Evolutionary conservation across 1,139 yeast genomes (phyloP).

Genomic region (Scheffersomyces cryptocercus): DNA sequence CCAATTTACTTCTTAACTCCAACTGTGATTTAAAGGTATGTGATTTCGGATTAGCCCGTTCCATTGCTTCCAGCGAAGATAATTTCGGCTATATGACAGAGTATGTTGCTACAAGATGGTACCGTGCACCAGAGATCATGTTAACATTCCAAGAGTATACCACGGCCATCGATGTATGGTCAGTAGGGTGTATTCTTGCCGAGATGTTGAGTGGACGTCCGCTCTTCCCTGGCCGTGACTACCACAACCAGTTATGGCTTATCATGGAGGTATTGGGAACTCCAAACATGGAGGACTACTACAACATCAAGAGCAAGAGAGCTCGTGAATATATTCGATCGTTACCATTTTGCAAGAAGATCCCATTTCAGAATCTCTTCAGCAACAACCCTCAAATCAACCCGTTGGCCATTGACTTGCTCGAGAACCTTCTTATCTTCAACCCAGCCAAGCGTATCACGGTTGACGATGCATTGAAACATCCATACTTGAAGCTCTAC

Average conservation of each 20-base stretch:
- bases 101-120: slow-evolving; percentile 97
- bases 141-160: slow-evolving; percentile 90
- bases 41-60: slow-evolving; percentile 90
- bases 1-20: slow-evolving; percentile 81
- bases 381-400: slow-evolving; percentile 27
- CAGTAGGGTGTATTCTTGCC: slow-evolving; percentile 93
- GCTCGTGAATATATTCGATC: slow-evolving; percentile 85
- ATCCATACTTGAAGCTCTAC: slow-evolving; percentile 77
- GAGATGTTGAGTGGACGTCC: slow-evolving; percentile 89
- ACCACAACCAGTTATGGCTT: slow-evolving; percentile 83
- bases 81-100: slow-evolving; percentile 85
- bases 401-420: slow-evolving; percentile 74
- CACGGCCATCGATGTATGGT: slow-evolving; percentile 95
- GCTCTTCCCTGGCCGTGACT: slow-evolving; percentile 91
- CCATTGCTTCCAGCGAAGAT: slow-evolving; percentile 49
- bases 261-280: slow-evolving; percentile 91
- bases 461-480: slow-evolving; percentile 77
- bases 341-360: slow-evolving; percentile 63
- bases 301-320: slow-evolving; percentile 75
- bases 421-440: slow-evolving; percentile 74
- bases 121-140: slow-evolving; percentile 97
- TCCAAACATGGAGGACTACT: slow-evolving; percentile 79
- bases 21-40: slow-evolving; percentile 93
- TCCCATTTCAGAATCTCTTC: slow-evolving; percentile 41
- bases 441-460: slow-evolving; percentile 78